Base-by-base conservation (phyloP, 768 basidiomycete genomes). In the Tephrocybe sp. region DNA sequence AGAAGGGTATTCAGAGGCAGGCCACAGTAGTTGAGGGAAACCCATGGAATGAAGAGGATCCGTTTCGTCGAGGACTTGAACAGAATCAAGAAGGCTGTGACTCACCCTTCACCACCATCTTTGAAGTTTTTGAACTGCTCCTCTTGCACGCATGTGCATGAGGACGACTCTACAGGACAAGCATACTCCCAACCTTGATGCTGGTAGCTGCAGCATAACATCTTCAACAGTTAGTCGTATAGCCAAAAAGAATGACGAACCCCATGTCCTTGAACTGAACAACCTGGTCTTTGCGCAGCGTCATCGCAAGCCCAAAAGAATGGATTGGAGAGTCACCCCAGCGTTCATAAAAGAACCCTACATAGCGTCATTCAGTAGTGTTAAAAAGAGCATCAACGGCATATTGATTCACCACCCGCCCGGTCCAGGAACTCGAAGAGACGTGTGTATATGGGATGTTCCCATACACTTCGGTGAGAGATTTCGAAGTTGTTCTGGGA, bases 401-500 rank as follows among this genome's bases (percentile, higher is more conserved):
- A 23, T 24, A 26, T 28, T 6, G 3, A 55, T 55, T 24, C 25
- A 57, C 64, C 64, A 38, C 65, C 63, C n/a, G 60, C 56, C 21
- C 49, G 36, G 38, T 67, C 66, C 5, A 67, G 54, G 38, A 52
- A 58, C 15, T 64, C 55, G 34, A 67, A 67, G 23, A 67, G 55
- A 14, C 55, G 50, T 5, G 57, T 63, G 41, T 67, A 67, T 10
- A 64, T 14, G 24, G 55, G 47, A 39, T 53, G 55, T 26, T 64
- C 59, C 66, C 66, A 67, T 34, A 67, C 53, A 21, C 60, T 63
- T 8, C 61, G 56, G 51, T 67, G 66, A 0, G 66, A 67, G 10
- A 67, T 67, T 48, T 67, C 66, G 20, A 67, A 65, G 45, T 67
- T 67, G 44, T 67, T 65, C 66, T 67, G 30, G 12, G 37, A 30